phyloP scores from a whole-genome alignment of 768 basidiomycete species.

The Omphalotus guepiniiformis region DNA sequence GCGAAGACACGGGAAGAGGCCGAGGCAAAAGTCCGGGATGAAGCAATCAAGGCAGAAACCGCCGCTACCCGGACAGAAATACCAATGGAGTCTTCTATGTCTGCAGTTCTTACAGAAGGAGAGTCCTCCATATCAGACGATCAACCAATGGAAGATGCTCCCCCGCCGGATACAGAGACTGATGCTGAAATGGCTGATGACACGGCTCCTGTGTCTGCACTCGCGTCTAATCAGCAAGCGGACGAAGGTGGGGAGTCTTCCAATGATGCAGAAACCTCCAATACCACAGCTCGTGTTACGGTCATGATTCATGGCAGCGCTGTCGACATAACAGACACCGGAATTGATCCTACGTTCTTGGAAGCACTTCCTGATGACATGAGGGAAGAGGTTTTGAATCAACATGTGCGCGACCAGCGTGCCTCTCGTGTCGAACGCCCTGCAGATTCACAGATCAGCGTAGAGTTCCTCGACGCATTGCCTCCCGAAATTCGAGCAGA shows the following conservation, averaged over 20 bases:
- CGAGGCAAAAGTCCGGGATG: constrained; percentile 33
- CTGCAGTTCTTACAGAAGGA: neutral
- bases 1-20: constrained; percentile 27
- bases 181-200: constrained; percentile 55
- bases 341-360: constrained; percentile 96
- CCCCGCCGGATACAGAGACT: constrained; percentile 19
- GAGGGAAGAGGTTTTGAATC: constrained; percentile 96
- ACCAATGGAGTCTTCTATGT: constrained; percentile 11
- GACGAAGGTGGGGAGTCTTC: constrained; percentile 13
- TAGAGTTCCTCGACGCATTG: constrained; percentile 93
- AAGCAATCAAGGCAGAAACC: constrained; percentile 23
- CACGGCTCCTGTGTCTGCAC: constrained; percentile 15
- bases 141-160: constrained; percentile 30
- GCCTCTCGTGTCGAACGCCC: constrained; percentile 71
- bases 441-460: constrained; percentile 83
- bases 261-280: constrained; percentile 25
- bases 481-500: constrained; percentile 97
- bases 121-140: constrained; percentile 18
- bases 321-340: constrained; percentile 97
- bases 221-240: neutral
- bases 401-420: constrained; percentile 91
- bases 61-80: too few relatives aligned
- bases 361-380: constrained; percentile 98
- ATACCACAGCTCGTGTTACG: constrained; percentile 62
- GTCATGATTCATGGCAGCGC: constrained; percentile 89